phyloP scores from a whole-genome alignment of 2,329 filamentous ascomycete genomes.

The Diaporthe sp. region DNA sequence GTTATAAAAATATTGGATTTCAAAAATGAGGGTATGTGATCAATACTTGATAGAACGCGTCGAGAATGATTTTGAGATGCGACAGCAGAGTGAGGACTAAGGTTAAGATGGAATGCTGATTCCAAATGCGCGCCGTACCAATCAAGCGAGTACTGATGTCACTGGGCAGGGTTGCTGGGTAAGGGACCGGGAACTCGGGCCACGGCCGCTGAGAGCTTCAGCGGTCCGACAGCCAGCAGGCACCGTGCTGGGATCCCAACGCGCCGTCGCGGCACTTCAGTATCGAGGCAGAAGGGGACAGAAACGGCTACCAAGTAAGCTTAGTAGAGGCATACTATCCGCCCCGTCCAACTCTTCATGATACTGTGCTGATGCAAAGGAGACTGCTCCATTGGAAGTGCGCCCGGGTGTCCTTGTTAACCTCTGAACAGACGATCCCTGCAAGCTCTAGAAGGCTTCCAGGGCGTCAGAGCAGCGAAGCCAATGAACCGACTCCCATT shows the following conservation, averaged over 20 bases:
- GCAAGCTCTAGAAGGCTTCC: not conserved
- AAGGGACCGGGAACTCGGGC: not conserved
- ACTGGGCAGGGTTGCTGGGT: not conserved
- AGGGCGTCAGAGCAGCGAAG: not conserved
- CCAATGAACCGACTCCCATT: not conserved
- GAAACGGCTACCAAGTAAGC: no score
- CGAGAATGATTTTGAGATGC: not conserved
- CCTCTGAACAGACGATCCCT: not conserved
- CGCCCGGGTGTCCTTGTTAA: not conserved
- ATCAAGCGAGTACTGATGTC: constrained; percentile 25
- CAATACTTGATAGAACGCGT: not conserved
- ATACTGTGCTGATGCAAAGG: not conserved
- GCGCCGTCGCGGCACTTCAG: not conserved
- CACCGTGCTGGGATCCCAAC: not conserved
- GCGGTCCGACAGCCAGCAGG: not conserved
- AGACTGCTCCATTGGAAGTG: not conserved
- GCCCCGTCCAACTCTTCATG: no score
- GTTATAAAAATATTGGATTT: not conserved
- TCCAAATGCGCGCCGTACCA: not conserved
- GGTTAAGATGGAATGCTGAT: constrained; percentile 17
- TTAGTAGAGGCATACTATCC: no score
- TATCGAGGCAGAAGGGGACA: no score
- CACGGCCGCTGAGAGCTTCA: not conserved
- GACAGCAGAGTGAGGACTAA: not conserved
- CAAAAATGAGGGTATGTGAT: not conserved